Conservation (phyloP, 305 asterid genomes). For the Fraxinus sp. region DNA sequence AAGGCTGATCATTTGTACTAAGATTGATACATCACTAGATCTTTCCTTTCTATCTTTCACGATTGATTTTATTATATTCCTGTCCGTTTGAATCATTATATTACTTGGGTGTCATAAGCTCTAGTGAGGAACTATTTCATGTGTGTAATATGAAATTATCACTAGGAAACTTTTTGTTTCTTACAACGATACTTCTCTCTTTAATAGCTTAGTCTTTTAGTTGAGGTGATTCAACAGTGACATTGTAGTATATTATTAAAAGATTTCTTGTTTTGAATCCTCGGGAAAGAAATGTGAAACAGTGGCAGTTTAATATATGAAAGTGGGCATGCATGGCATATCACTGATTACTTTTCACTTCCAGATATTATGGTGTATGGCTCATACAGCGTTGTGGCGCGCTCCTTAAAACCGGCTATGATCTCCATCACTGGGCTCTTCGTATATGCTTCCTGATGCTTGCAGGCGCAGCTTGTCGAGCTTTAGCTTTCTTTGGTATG, state of each 20-base stretch:
- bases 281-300: background rate
- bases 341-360: conserved; percentile 11
- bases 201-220: background rate
- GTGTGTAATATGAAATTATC: background rate
- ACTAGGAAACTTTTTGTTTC: background rate
- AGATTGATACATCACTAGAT: background rate
- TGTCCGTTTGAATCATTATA: background rate
- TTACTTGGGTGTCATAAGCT: background rate
- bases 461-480: conserved; percentile 63
- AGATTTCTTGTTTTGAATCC: background rate
- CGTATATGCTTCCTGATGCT: conserved; percentile 65
- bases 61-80: background rate
- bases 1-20: background rate
- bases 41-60: background rate
- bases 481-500: conserved; percentile 62
- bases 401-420: conserved; percentile 45
- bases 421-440: conserved; percentile 57
- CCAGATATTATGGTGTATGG: conserved; percentile 91
- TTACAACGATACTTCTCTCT: background rate
- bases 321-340: background rate
- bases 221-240: background rate
- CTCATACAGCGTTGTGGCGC: conserved; percentile 86
- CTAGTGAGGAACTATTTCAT: background rate
- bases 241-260: background rate
- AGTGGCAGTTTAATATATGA: background rate